Evolutionary conservation across 1,284 basidiomycete species (phyloP).

Genomic region (Austroboletus niveus): DNA sequence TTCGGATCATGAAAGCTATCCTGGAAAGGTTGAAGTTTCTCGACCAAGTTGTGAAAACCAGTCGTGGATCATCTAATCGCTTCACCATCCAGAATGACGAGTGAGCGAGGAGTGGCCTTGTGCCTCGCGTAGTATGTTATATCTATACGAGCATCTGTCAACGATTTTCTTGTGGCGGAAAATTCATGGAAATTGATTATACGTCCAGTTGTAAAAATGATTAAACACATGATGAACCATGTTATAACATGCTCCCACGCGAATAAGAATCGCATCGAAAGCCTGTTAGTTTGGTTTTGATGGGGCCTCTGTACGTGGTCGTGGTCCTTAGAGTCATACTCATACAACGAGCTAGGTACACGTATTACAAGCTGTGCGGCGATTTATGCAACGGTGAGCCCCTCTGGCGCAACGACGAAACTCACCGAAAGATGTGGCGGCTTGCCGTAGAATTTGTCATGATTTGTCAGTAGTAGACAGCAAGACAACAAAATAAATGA

Average conservation of each 20-base stretch:
- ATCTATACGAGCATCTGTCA: constrained; percentile 44
- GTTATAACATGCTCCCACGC: constrained; percentile 97
- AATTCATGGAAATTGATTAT: constrained; percentile 52
- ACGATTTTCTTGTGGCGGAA: neutral
- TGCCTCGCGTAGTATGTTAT: constrained; percentile 75
- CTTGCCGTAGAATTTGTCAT: constrained; percentile 78
- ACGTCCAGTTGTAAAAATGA: constrained; percentile 97
- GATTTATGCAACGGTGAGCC: constrained; percentile 51
- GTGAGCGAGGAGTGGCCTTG: constrained; percentile 83
- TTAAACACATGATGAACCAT: constrained; percentile 86
- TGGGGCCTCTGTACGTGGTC: neutral
- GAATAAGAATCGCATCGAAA: constrained; percentile 93
- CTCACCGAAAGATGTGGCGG: constrained; percentile 23
- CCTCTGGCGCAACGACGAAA: neutral
- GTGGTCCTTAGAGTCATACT: neutral
- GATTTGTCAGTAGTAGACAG: neutral
- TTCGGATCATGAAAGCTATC: constrained; percentile 31
- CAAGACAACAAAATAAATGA: neutral
- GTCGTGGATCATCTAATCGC: constrained; percentile 8
- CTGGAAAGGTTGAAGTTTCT: constrained; percentile 70
- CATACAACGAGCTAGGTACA: constrained; percentile 67
- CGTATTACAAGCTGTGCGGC: constrained; percentile 99
- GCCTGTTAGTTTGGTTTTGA: constrained; percentile 36
- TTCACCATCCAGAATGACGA: constrained; percentile 93
- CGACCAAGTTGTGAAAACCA: constrained; percentile 73